Evolutionary conservation across 352 stramenopile species (phyloP).

Genomic region (Phytophthora agathidicida): DNA sequence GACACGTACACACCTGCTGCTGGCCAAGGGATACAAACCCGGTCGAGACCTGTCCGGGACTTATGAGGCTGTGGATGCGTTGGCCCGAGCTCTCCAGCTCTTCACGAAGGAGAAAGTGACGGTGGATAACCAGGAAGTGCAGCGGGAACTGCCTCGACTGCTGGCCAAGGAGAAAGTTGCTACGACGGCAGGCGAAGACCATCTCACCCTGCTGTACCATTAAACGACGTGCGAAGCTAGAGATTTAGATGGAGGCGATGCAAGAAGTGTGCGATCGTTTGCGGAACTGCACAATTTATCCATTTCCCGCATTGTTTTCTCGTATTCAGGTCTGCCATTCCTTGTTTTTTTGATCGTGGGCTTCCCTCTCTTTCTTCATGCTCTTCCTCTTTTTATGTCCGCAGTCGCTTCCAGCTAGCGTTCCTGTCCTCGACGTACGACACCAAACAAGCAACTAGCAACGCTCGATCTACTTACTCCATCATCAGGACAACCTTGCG

Average conservation of each 20-base stretch:
- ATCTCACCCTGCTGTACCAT: conserved; percentile 55
- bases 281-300: conserved; percentile 33
- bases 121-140: conserved; percentile 43
- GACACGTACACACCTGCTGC: conserved; percentile 52
- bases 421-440: conserved; percentile 23
- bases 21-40: conserved; percentile 71
- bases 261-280: conserved; percentile 11
- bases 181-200: conserved; percentile 22
- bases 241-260: conserved; percentile 17
- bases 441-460: conserved; percentile 19
- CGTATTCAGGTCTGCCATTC: conserved; percentile 36
- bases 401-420: conserved; percentile 24
- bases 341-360: conserved; percentile 31
- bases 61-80: conserved; percentile 56
- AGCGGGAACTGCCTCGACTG: conserved; percentile 34
- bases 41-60: conserved; percentile 53
- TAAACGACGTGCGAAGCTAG: conserved; percentile 21
- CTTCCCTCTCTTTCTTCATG: conserved; percentile 14
- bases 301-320: conserved; percentile 28
- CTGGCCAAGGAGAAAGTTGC: conserved; percentile 38
- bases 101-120: conserved; percentile 39
- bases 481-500: conserved; percentile 86
- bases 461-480: conserved; percentile 70
- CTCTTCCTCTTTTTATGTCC: conserved; percentile 13
- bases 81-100: conserved; percentile 38